Evolutionary conservation across 164 flowering plant genomes (phyloP).

Genomic region (Chimonanthus praecox): DNA sequence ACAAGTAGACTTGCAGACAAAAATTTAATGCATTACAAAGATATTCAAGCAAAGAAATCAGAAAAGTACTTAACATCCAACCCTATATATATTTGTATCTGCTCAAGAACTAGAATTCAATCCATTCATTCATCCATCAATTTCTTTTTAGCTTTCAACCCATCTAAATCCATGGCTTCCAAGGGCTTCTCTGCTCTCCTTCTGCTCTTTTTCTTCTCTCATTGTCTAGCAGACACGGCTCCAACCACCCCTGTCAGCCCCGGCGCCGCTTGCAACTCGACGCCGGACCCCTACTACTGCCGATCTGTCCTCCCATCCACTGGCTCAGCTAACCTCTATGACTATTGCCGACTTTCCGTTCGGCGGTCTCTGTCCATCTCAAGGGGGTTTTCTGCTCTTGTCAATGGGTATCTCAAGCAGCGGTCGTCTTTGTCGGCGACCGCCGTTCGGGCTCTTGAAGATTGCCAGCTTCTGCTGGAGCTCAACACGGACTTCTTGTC

Average conservation of each 20-base stretch:
- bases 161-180: slow-evolving; percentile 4
- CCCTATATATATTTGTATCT: background rate
- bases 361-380: slow-evolving; percentile 20
- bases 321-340: slow-evolving; percentile 22
- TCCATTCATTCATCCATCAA: background rate
- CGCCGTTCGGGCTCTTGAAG: slow-evolving; percentile 30
- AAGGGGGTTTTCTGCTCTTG: slow-evolving; percentile 14
- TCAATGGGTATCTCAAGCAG: slow-evolving; percentile 19
- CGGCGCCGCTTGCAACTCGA: slow-evolving; percentile 7
- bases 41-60: no score
- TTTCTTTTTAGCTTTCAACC: slow-evolving; percentile 5
- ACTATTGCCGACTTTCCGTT: slow-evolving; percentile 24
- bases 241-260: slow-evolving; percentile 6
- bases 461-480: slow-evolving; percentile 22
- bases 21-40: no score
- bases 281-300: slow-evolving; percentile 14
- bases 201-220: slow-evolving; percentile 9
- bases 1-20: no score
- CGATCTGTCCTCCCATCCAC: slow-evolving; percentile 8
- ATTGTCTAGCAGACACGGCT: slow-evolving; percentile 10
- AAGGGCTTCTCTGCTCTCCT: background rate
- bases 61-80: background rate
- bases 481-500: slow-evolving; percentile 24
- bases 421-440: slow-evolving; percentile 7
- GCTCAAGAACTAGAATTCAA: background rate